Evolutionary conservation across 1,284 basidiomycete species (phyloP).

Genomic region (Sphagnurus paluster): DNA sequence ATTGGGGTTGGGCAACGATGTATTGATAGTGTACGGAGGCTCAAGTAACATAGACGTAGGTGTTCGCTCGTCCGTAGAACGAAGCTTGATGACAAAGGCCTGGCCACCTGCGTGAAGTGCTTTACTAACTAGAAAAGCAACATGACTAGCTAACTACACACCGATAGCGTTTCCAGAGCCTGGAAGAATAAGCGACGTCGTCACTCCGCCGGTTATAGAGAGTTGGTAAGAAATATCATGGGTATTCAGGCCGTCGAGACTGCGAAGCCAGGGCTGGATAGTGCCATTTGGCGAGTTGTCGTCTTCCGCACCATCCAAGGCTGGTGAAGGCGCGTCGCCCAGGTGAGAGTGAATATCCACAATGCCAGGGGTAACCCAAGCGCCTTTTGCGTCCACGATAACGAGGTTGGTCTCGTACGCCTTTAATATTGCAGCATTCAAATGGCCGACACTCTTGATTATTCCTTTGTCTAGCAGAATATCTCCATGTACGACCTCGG

Average conservation of each 20-base stretch:
- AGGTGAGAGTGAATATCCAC: constrained; percentile 80
- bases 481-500: constrained; percentile 50
- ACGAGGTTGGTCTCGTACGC: constrained; percentile 32
- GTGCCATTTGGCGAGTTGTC: constrained; percentile 54
- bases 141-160: constrained; percentile 16
- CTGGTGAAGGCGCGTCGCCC: constrained; percentile 43
- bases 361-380: constrained; percentile 59
- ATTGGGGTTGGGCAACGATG: constrained; percentile 37
- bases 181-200: constrained; percentile 61
- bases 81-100: constrained; percentile 66
- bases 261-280: constrained; percentile 61
- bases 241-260: constrained; percentile 62
- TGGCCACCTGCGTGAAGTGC: constrained; percentile 46
- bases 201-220: constrained; percentile 66
- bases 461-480: constrained; percentile 56
- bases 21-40: constrained; percentile 47
- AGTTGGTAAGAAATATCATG: constrained; percentile 59
- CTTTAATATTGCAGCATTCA: constrained; percentile 28
- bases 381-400: constrained; percentile 46
- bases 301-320: constrained; percentile 46
- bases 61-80: constrained; percentile 52
- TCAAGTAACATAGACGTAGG: constrained; percentile 61
- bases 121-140: neutral
- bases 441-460: constrained; percentile 49
- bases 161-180: constrained; percentile 47